Evolutionary conservation across 371 early-diverging fungal species (phyloP), one percentile per base, ranked within the genome.

Genomic region (Paraphysoderma sedebokerense): DNA sequence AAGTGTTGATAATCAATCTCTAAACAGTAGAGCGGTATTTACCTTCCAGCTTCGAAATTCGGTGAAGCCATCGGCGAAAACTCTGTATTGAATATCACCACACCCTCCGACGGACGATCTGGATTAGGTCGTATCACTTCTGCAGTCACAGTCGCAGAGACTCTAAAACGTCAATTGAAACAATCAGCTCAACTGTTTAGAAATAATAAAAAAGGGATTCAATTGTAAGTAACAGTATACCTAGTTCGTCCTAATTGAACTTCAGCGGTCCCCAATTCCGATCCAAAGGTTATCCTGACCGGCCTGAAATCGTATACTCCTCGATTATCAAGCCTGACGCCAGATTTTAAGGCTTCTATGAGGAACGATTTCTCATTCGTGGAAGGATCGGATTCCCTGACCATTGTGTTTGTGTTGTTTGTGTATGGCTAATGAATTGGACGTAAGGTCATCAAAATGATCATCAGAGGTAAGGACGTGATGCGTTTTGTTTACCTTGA

Each of bases 41-140:
- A 70, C 76, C 70, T 68, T 57, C 76, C 76, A 38, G 61, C 40
- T 45, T 88, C 91, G 48, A 82, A 77, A 3, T 63, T 61, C 1
- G 83, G 73, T 17, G 80, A 71, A 1, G 88, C 84, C 85, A 96
- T 81, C 29, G 82, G 81, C 19, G 85, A 81, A 35, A 92, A 67
- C 53, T 88, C 91, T 4, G 85, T 80, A 55, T 68, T 81, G 57
- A 92, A 82, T 34, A 63, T 46, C 13, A 93, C 58, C 9, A 78
- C 61, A 1, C 97, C 97, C 54, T 96, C 93, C 15, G 80, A 80
- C 3, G 92, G 85, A 36, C 74, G 73, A 52, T 76, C 82, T 1
- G 72, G 61, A 24, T 61, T 61, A 17, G 95, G 95, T 45, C 86
- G 68, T n/a, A 77, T 74, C n/a, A 90, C 82, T 54, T 88, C 84